Conservation (phyloP, 306 rosid species). For the Echinosophora koreensis region DNA sequence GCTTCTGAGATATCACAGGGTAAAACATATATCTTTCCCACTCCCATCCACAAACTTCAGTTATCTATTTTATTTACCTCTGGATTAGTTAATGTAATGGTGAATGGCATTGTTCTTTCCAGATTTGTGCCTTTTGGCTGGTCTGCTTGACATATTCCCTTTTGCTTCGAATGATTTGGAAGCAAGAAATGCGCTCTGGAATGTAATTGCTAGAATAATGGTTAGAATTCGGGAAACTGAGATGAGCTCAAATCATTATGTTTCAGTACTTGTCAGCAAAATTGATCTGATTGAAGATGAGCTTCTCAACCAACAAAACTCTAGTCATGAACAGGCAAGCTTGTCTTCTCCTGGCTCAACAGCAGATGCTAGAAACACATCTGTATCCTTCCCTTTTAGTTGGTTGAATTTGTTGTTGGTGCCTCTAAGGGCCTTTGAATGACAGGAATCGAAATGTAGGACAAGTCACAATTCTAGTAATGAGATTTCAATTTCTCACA, state of each 20-base stretch:
- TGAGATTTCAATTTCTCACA: constrained; percentile 32
- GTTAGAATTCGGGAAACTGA: constrained; percentile 67
- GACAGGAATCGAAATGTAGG: constrained; percentile 27
- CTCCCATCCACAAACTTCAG: constrained; percentile 20
- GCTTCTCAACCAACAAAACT: constrained; percentile 67
- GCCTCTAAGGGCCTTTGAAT: constrained; percentile 24
- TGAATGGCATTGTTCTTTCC: constrained; percentile 50
- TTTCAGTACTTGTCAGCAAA: constrained; percentile 68
- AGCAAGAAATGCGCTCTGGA: constrained; percentile 93
- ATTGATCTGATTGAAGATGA: constrained; percentile 87
- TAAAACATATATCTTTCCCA: constrained; percentile 45
- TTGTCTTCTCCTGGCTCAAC: constrained; percentile 44
- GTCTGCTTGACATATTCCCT: constrained; percentile 87
- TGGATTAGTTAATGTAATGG: constrained; percentile 30
- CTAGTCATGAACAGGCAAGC: constrained; percentile 47
- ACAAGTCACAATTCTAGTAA: constrained; percentile 1
- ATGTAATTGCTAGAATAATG: constrained; percentile 69
- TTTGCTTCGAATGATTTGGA: constrained; percentile 83
- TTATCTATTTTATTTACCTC: constrained; percentile 1
- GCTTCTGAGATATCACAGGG: constrained; percentile 70
- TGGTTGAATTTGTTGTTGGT: constrained; percentile 39
- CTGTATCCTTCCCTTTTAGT: constrained; percentile 74
- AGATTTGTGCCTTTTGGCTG: constrained; percentile 75
- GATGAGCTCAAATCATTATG: constrained; percentile 67
- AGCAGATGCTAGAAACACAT: constrained; percentile 64